Base-by-base conservation (phyloP, 495 filamentous ascomycete genomes). In the Penicillium paradoxum region DNA sequence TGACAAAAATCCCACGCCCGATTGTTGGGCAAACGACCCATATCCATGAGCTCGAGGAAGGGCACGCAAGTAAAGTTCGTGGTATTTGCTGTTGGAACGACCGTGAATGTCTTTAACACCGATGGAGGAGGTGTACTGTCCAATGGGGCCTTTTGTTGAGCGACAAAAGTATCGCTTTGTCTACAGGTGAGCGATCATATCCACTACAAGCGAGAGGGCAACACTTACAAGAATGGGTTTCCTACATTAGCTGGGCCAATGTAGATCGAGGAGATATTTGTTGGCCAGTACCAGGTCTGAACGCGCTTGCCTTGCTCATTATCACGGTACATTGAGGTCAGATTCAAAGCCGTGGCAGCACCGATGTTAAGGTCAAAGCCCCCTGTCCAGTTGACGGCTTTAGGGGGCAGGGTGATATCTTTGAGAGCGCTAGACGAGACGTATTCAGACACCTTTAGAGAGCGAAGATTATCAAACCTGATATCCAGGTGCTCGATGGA, bases 231-330 rank as follows among this genome's bases (percentile, higher is more conserved):
- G 43, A 54, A 54, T 32, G 11, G 1, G 17, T 47, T 54, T 10
- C 33, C 21, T 2, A 54, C 9, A 22, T 18, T 40, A 8, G n/a
- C 17, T 4, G 13, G 8, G 11, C 4, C 19, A 24, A 54, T 32
- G 0, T 2, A 0, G 14, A 47, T 34, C 3, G 9, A 34, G 13
- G 43, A 54, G 21, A 48, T 11, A n/a, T 48, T 54, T 18, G n/a
- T 54, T 18, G 51, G 43, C 51, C 51, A 47, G 36, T 54, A 54
- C 51, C 51, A 54, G 27, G 43, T 54, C 14, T 54, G 33, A 21
- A 46, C n/a, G 6, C 14, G 11, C 3, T 47, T 40, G 8, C 36
- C 43, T 29, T 54, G 17, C n/a, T 46, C 36, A 13, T 48, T 14
- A 0, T 14, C 13, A 34, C 43, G 22, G 24, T 54, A 54, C 10